These are phyloP conservation scores for Artemisia argyi DNA, from an alignment of 129 eudicot genomes.

Conservation along the genomic window DNA sequence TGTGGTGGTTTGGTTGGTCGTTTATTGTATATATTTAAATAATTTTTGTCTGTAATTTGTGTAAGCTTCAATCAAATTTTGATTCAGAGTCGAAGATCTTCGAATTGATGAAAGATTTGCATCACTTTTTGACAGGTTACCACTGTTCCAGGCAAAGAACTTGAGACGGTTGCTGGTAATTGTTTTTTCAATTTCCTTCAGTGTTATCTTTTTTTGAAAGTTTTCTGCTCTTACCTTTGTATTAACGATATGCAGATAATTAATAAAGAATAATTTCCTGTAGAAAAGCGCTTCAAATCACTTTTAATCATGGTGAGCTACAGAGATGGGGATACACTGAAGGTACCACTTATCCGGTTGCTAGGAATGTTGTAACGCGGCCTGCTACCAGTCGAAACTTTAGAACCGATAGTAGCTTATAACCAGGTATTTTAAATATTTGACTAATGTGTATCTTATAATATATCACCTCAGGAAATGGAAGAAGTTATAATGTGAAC, in stretches of 20 bases:
- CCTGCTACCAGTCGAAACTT: too few relatives aligned
- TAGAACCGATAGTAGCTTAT: too few relatives aligned
- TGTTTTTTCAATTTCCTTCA: neutral
- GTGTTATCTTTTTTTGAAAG: neutral
- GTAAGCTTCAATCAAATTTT: too few relatives aligned
- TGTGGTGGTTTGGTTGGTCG: too few relatives aligned
- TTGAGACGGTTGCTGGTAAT: slow-evolving; percentile 74
- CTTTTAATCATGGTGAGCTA: slow-evolving; percentile 53
- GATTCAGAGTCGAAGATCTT: slow-evolving; percentile 39
- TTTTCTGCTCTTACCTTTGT: neutral
- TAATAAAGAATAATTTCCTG: slow-evolving; percentile 19
- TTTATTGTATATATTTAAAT: too few relatives aligned
- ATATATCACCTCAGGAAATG: too few relatives aligned
- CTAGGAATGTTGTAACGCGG: too few relatives aligned
- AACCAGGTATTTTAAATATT: too few relatives aligned
- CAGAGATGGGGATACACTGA: slow-evolving; percentile 54
- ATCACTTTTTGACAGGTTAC: slow-evolving; percentile 66
- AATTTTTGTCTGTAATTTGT: too few relatives aligned
- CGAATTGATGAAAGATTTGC: slow-evolving; percentile 80
- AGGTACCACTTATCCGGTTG: slow-evolving; percentile 34
- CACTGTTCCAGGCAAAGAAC: slow-evolving; percentile 66
- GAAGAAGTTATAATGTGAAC: too few relatives aligned
- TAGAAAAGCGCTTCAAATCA: slow-evolving; percentile 70
- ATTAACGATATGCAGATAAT: too few relatives aligned
- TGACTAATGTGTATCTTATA: too few relatives aligned